These are phyloP conservation scores for Apiospora saccharicola DNA, from an alignment of 2,329 filamentous ascomycete genomes.

Conservation along the genomic window DNA sequence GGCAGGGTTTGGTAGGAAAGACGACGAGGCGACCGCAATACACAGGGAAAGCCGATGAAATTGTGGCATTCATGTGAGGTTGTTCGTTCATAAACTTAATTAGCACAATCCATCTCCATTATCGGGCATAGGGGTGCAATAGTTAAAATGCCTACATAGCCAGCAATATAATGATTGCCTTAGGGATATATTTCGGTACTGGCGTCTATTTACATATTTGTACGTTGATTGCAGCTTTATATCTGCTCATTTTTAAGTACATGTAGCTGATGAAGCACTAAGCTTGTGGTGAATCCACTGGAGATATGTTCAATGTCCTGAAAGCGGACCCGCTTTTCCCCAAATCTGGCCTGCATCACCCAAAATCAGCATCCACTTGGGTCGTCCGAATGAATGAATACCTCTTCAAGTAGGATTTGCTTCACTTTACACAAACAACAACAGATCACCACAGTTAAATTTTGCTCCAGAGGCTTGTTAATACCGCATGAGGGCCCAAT, in stretches of 20 bases:
- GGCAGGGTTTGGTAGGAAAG: constrained; percentile 15
- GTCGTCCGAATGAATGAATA: not conserved
- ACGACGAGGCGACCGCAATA: constrained; percentile 23
- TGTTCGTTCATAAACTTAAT: not conserved
- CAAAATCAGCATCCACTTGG: not conserved
- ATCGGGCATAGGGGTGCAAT: too few relatives aligned
- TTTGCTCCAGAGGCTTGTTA: not conserved
- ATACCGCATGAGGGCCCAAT: not conserved
- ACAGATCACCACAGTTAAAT: not conserved
- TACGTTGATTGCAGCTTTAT: not conserved
- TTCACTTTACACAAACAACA: not conserved
- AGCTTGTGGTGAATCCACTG: not conserved
- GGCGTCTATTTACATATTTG: not conserved
- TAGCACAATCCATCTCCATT: not conserved
- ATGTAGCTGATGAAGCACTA: too few relatives aligned
- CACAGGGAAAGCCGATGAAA: constrained; percentile 23
- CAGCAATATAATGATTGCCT: too few relatives aligned
- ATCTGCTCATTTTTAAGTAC: not conserved
- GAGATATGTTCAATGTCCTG: not conserved
- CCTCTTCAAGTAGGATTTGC: too few relatives aligned
- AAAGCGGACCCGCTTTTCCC: not conserved
- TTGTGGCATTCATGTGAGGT: not conserved
- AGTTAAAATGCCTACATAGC: too few relatives aligned
- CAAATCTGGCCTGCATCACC: not conserved
- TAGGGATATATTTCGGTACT: too few relatives aligned